These are phyloP conservation scores for Fraxinus platypoda DNA, from an alignment of 305 asterid genomes.

Conservation along the genomic window DNA sequence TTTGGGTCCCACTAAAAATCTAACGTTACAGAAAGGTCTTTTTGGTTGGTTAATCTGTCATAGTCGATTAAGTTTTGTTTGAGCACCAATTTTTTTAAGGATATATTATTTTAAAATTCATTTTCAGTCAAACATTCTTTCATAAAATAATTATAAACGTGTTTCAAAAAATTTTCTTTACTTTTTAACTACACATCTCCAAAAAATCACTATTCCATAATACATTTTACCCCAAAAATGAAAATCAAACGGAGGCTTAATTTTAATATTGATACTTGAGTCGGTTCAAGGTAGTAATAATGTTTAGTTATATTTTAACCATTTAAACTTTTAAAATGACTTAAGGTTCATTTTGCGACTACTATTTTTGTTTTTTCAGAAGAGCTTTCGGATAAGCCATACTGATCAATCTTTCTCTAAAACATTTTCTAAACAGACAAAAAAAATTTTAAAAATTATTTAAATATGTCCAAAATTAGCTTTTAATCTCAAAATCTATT, in stretches of 20 bases:
- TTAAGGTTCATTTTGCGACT: not conserved
- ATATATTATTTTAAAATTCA: too few relatives aligned
- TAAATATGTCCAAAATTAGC: too few relatives aligned
- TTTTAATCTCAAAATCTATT: too few relatives aligned
- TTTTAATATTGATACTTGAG: not conserved
- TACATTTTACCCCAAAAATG: too few relatives aligned
- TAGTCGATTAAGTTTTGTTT: not conserved
- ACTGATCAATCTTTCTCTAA: not conserved
- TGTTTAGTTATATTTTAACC: not conserved
- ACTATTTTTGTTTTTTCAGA: not conserved
- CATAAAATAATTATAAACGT: too few relatives aligned
- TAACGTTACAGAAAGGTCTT: not conserved
- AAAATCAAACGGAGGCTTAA: not conserved
- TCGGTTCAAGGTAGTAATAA: not conserved
- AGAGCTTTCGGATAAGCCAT: not conserved
- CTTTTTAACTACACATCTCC: not conserved
- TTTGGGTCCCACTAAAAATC: slow-evolving; percentile 2
- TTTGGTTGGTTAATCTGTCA: not conserved
- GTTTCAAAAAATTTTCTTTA: too few relatives aligned
- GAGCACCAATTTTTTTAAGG: not conserved
- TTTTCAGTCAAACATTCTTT: too few relatives aligned
- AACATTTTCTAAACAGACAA: not conserved
- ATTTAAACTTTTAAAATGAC: not conserved
- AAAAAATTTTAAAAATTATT: too few relatives aligned
- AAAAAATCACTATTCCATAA: too few relatives aligned